Conservation (phyloP, 257 asterid species). For the Avicennia marina region DNA sequence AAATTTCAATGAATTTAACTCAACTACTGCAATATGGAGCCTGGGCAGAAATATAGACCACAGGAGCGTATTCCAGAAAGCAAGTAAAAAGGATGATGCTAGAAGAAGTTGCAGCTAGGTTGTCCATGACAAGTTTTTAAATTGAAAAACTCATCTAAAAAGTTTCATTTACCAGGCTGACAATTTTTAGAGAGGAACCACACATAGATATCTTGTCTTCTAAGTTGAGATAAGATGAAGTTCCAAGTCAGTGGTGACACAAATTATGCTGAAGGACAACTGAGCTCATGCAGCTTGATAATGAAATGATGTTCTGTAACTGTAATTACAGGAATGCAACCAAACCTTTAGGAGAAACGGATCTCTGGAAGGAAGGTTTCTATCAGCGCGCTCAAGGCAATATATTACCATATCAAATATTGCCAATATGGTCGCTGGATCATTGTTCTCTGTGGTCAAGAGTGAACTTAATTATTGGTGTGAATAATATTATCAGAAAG, state of each 20-base stretch:
- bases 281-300: background rate
- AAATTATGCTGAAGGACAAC: background rate
- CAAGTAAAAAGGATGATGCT: too few species aligned
- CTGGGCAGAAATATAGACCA: too few species aligned
- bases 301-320: background rate
- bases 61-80: too few species aligned
- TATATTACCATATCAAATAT: constrained; percentile 45
- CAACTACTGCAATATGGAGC: too few species aligned
- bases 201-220: too few species aligned
- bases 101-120: background rate
- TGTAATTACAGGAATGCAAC: constrained; percentile 8
- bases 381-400: constrained; percentile 76
- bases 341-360: constrained; percentile 38
- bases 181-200: too few species aligned
- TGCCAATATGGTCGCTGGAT: constrained; percentile 38
- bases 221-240: background rate
- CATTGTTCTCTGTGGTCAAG: constrained; percentile 45
- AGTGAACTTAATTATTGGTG: background rate
- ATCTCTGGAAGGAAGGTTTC: constrained; percentile 43
- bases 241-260: background rate
- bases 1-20: too few species aligned
- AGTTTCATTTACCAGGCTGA: background rate
- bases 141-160: too few species aligned
- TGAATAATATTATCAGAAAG: background rate
- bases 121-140: too few species aligned